Percentiles rank a stretch among this genome's conserved stretches.
These are phyloP conservation scores for Alternaria arborescens DNA, from an alignment of 2,329 filamentous ascomycete genomes.

Conservation along the genomic window DNA sequence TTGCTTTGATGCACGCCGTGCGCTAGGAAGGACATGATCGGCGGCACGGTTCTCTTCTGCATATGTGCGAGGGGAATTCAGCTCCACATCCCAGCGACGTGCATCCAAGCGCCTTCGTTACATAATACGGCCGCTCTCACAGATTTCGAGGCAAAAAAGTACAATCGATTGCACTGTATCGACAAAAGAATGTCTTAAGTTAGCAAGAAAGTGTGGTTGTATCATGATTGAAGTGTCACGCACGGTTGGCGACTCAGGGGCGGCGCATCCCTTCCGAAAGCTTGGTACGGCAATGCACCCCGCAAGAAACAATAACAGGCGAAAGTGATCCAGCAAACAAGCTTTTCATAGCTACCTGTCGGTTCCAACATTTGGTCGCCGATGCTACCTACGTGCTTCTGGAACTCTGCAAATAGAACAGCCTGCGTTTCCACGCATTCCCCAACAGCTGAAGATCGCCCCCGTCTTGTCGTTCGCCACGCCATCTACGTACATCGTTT, in stretches of 20 bases:
- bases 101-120: neutral
- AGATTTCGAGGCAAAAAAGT: neutral
- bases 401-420: conserved; percentile 3
- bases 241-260: neutral
- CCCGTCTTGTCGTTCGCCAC: neutral
- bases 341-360: neutral
- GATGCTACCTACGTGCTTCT: conserved; percentile 1
- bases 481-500: neutral
- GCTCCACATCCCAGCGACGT: neutral
- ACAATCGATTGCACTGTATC: neutral
- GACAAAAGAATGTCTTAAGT: neutral
- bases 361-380: neutral
- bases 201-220: neutral
- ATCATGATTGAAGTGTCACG: neutral
- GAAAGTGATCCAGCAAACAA: conserved; percentile 4
- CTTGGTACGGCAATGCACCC: conserved; percentile 5
- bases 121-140: neutral
- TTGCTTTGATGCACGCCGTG: conserved; percentile 1
- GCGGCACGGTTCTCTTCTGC: conserved; percentile 2
- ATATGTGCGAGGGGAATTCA: conserved; percentile 1
- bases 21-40: conserved; percentile 4
- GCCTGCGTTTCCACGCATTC: neutral
- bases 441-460: neutral
- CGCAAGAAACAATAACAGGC: neutral
- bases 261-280: neutral